Percentiles rank a stretch among this genome's conserved stretches.
Conservation (phyloP, 2,329 filamentous ascomycete species). For the Sporothrix humicola region DNA sequence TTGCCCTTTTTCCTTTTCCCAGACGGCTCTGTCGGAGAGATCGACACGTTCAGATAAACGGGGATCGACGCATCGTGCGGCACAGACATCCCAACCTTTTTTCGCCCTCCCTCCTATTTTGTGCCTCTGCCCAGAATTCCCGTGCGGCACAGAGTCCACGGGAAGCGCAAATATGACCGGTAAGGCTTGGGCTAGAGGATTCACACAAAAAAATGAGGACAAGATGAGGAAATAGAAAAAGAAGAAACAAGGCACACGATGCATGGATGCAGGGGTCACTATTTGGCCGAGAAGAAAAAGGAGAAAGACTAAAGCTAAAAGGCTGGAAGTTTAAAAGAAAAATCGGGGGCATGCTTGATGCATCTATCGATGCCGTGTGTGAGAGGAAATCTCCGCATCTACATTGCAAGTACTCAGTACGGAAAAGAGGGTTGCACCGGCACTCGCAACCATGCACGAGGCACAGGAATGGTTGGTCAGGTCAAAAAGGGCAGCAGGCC, state of each 20-base stretch:
- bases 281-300: neutral
- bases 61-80: conserved; percentile 20
- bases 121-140: conserved; percentile 3
- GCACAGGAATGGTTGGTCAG: neutral
- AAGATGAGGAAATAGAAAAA: neutral
- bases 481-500: neutral
- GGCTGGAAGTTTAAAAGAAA: neutral
- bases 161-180: neutral
- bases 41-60: conserved; percentile 7
- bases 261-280: neutral
- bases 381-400: neutral
- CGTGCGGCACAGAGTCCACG: neutral
- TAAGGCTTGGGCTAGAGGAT: neutral
- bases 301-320: neutral
- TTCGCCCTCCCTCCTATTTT: neutral
- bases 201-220: neutral
- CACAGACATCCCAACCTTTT: neutral
- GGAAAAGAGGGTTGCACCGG: conserved; percentile 3
- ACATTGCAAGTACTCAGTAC: no score
- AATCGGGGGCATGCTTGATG: neutral
- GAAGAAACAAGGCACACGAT: neutral
- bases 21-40: conserved; percentile 3
- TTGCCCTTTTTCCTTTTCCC: neutral
- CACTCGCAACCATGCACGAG: conserved; percentile 7
- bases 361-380: conserved; percentile 6